These are phyloP conservation scores for Aspergillus bridgeri DNA, from an alignment of 495 filamentous ascomycete species.

Conservation along the genomic window DNA sequence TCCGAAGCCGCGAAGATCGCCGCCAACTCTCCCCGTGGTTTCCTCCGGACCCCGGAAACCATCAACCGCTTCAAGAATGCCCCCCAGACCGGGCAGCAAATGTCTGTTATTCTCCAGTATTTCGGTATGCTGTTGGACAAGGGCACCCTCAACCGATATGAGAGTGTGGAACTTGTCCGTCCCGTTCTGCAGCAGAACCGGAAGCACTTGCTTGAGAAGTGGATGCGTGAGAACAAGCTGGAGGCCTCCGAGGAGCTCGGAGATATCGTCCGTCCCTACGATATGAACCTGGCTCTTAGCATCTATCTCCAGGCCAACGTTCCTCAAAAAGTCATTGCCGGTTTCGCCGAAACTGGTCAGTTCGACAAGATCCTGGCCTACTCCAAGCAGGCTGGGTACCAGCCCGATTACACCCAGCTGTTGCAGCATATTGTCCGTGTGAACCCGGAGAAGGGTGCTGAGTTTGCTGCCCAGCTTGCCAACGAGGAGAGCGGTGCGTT, in stretches of 20 bases:
- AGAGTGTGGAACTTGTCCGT: conserved; percentile 89
- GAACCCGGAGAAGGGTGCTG: conserved; percentile 90
- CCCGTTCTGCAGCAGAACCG: conserved; percentile 90
- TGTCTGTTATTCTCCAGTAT: conserved; percentile 94
- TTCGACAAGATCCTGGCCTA: conserved; percentile 95
- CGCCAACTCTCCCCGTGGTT: conserved; percentile 93
- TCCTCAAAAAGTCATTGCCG: conserved; percentile 88
- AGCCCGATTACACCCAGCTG: conserved; percentile 85
- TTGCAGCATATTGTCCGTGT: conserved; percentile 88
- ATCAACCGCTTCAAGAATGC: conserved; percentile 92
- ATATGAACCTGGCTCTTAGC: conserved; percentile 74
- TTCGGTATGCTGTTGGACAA: conserved; percentile 97
- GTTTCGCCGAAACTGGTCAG: conserved; percentile 90
- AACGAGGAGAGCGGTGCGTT: conserved; percentile 80
- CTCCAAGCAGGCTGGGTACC: conserved; percentile 75
- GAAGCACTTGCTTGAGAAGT: conserved; percentile 96
- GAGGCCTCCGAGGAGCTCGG: conserved; percentile 94
- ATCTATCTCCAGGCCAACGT: conserved; percentile 88
- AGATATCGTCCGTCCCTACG: conserved; percentile 87
- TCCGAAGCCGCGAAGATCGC: conserved; percentile 89
- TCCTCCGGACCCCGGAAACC: conserved; percentile 87
- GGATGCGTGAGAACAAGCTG: conserved; percentile 92
- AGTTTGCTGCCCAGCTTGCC: conserved; percentile 86
- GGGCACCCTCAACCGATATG: conserved; percentile 84
- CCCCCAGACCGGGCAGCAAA: conserved; percentile 65